Percentiles rank a stretch among this genome's conserved stretches.
phyloP scores from a whole-genome alignment of 768 basidiomycete species.

The Clathrus columnatus region DNA sequence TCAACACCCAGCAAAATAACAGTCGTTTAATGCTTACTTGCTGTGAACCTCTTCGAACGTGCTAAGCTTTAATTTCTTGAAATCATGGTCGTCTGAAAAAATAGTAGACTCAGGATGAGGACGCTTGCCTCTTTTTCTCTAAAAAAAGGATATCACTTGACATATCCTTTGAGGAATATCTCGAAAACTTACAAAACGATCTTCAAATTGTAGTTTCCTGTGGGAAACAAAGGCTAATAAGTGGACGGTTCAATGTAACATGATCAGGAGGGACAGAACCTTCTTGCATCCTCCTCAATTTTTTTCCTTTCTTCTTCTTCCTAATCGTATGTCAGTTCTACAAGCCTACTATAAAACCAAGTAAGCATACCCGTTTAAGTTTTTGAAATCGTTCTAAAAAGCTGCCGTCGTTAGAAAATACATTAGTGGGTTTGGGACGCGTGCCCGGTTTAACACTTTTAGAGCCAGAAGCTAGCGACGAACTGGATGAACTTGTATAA shows the following conservation, averaged over 20 bases:
- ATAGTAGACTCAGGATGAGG: conserved; percentile 32
- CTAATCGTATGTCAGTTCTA: conserved; percentile 23
- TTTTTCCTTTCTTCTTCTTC: conserved; percentile 53
- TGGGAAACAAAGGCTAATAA: conserved; percentile 4
- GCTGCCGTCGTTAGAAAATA: conserved; percentile 63
- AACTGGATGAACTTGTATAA: conserved; percentile 16
- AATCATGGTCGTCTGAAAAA: no score
- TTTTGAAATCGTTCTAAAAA: conserved; percentile 59
- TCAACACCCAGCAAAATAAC: no score
- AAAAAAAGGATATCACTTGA: neutral
- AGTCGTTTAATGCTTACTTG: no score
- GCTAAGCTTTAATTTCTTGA: no score
- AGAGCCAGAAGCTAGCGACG: conserved; percentile 22
- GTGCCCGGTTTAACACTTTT: conserved; percentile 20
- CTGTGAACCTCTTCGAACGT: no score
- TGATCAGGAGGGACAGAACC: conserved; percentile 26
- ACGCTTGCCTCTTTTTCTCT: conserved; percentile 58
- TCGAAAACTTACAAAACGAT: conserved; percentile 44
- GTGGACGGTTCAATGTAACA: neutral
- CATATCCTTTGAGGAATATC: neutral
- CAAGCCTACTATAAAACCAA: neutral
- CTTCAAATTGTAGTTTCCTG: conserved; percentile 54
- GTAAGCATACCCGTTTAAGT: conserved; percentile 38
- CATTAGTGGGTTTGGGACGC: conserved; percentile 33
- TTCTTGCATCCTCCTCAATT: conserved; percentile 40